phyloP scores from a whole-genome alignment of 2,329 filamentous ascomycete species.

The Claviceps sp. region DNA sequence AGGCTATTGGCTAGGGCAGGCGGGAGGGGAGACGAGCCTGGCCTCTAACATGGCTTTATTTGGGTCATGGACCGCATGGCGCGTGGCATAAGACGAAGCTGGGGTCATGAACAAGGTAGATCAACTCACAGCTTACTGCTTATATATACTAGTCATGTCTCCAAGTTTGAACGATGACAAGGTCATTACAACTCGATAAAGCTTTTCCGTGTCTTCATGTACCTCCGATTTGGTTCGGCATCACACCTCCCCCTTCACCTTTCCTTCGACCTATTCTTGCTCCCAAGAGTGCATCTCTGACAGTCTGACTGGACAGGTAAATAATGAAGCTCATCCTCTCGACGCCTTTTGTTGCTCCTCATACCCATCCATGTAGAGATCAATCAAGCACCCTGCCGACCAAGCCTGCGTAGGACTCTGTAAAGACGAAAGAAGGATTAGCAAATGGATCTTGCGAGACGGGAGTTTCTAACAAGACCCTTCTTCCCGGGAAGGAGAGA shows the following conservation, averaged over 20 bases:
- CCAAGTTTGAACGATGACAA: too few species aligned
- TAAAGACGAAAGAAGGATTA: background rate
- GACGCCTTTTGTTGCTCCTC: slow-evolving; percentile 29
- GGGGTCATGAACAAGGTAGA: too few species aligned
- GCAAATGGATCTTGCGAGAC: background rate
- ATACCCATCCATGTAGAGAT: slow-evolving; percentile 85
- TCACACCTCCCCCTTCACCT: too few species aligned
- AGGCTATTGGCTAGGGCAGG: background rate
- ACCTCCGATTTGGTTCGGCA: too few species aligned
- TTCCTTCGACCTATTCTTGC: too few species aligned
- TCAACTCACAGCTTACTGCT: too few species aligned
- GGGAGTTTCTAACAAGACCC: background rate
- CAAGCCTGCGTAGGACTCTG: slow-evolving; percentile 91
- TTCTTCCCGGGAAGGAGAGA: background rate
- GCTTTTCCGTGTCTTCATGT: too few species aligned
- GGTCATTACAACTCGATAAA: too few species aligned
- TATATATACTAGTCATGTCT: too few species aligned
- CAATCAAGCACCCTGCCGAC: slow-evolving; percentile 88
- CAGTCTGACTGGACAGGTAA: background rate
- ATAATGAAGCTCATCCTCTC: background rate
- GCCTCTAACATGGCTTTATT: background rate
- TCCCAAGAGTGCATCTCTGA: background rate
- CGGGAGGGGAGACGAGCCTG: background rate
- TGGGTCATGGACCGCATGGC: background rate
- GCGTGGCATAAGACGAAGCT: background rate